phyloP scores from a whole-genome alignment of 768 basidiomycete species.

The Mycena crocata region DNA sequence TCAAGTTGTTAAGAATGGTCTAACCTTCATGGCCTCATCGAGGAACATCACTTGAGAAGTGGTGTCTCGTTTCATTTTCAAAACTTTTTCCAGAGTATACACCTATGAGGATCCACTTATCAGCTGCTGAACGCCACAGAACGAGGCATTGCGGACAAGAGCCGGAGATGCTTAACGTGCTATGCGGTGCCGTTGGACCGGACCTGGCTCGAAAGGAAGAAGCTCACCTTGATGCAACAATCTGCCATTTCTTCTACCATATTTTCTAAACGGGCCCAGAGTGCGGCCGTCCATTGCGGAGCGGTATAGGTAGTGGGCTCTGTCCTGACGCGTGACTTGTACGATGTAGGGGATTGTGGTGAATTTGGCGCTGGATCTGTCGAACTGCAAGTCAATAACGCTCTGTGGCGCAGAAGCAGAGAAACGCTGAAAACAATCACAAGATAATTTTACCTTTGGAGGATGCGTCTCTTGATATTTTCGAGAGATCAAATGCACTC shows the following conservation, averaged over 20 bases:
- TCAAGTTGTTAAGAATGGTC: neutral
- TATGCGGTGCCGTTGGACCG: neutral
- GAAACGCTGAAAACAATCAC: neutral
- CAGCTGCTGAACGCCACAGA: neutral
- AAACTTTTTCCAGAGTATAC: constrained; percentile 94
- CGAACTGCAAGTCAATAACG: constrained; percentile 10
- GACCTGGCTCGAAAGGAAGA: neutral
- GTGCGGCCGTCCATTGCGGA: constrained; percentile 84
- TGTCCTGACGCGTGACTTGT: constrained; percentile 88
- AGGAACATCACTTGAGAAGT: constrained; percentile 82
- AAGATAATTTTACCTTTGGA: constrained; percentile 68
- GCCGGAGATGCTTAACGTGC: neutral
- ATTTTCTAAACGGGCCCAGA: constrained; percentile 85
- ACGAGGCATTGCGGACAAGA: neutral
- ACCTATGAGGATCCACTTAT: constrained; percentile 62
- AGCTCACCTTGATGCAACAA: constrained; percentile 85
- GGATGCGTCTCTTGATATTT: constrained; percentile 88
- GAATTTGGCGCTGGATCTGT: constrained; percentile 43
- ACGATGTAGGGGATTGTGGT: constrained; percentile 60
- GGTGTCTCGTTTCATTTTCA: constrained; percentile 88
- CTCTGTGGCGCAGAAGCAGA: constrained; percentile 31
- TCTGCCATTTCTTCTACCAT: constrained; percentile 91
- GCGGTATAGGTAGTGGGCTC: constrained; percentile 92
- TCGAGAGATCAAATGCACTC: constrained; percentile 85
- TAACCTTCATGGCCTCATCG: constrained; percentile 93